Evolutionary conservation across 306 rosid species (phyloP), one percentile per base, ranked within the genome.

Genomic region (Glycine soja): DNA sequence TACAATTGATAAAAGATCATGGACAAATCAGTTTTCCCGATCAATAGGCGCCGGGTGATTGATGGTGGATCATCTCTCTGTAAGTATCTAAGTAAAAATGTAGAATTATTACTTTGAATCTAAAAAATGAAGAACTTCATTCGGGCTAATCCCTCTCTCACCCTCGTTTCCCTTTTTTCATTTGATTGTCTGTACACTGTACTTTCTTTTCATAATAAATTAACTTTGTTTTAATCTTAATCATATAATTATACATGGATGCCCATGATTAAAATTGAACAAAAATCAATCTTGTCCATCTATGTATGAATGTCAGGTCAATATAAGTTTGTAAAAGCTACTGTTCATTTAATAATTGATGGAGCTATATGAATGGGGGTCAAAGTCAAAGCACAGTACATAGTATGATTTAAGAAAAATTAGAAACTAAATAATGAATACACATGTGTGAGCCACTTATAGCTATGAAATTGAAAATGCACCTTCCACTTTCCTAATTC

Each of bases 401-500:
- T 11, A 32, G 16, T 11, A 61, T 32, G 68, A 34, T 34, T 63
- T 12, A 3, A 77, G 36, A 45, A 56, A 78, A 54, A 47, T 14
- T 12, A 36, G 42, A 14, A 2, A 32, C 14, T 13, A 32, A 24
- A 19, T 45, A 76, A 76, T 53, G 47, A 76, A 69, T 43, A 10
- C 30, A 36, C 19, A 53, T 52, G 40, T 30, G 14, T 62, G 38
- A 58, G 4, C 0, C 45, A 59, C 56, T 30, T 59, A 58, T 15
- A 32, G 5, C 52, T 15, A 78, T 10, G 45, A 51, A 11, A 54
- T 74, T 54, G 11, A 67, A 69, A 45, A 74, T 66, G 70, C 38
- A 72, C 36, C 52, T 11, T 51, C 48, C 50, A 65, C 12, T 58
- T n/a, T 16, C 50, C 10, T 70, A 18, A 48, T 58, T 58, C 34